Evolutionary conservation across 805 yeast genomes (phyloP).

Genomic region (Torulaspora franciscae): DNA sequence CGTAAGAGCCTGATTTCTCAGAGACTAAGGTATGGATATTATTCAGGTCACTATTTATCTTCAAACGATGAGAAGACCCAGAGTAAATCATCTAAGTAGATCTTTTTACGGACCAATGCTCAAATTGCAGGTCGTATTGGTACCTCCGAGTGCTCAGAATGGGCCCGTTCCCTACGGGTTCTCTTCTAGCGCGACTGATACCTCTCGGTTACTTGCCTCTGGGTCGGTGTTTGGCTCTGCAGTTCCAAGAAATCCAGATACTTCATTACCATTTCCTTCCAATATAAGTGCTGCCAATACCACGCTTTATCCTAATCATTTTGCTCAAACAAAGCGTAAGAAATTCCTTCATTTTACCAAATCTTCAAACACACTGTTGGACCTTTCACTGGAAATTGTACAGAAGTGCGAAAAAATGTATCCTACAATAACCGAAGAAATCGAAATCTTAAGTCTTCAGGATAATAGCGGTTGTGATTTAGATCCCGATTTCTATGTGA

Average conservation of each 20-base stretch:
- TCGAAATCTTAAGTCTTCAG: conserved; percentile 58
- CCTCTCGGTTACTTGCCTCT: conserved; percentile 26
- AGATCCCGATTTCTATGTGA: conserved; percentile 68
- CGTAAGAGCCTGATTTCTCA: not conserved
- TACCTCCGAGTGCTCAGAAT: conserved; percentile 38
- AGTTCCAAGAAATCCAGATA: conserved; percentile 12
- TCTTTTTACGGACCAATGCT: conserved; percentile 30
- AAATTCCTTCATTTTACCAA: conserved; percentile 64
- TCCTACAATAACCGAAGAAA: conserved; percentile 50
- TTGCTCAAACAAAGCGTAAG: conserved; percentile 32
- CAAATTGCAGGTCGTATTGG: conserved; percentile 43
- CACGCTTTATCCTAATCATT: conserved; percentile 26
- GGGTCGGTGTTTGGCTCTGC: conserved; percentile 14
- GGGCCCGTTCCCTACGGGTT: conserved; percentile 20
- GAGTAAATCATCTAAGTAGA: not conserved
- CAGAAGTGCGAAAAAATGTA: conserved; percentile 56
- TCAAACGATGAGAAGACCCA: not conserved
- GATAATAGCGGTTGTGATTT: conserved; percentile 66
- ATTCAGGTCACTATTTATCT: not conserved
- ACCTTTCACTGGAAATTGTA: conserved; percentile 51
- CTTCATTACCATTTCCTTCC: conserved; percentile 24
- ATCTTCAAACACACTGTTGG: conserved; percentile 42
- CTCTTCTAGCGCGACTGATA: conserved; percentile 21
- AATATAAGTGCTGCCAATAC: conserved; percentile 39
- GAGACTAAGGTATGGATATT: not conserved